Percentiles rank a stretch among this genome's conserved stretches.
Evolutionary conservation across 129 eudicot genomes (phyloP).

Genomic region (Deinandra increscens): DNA sequence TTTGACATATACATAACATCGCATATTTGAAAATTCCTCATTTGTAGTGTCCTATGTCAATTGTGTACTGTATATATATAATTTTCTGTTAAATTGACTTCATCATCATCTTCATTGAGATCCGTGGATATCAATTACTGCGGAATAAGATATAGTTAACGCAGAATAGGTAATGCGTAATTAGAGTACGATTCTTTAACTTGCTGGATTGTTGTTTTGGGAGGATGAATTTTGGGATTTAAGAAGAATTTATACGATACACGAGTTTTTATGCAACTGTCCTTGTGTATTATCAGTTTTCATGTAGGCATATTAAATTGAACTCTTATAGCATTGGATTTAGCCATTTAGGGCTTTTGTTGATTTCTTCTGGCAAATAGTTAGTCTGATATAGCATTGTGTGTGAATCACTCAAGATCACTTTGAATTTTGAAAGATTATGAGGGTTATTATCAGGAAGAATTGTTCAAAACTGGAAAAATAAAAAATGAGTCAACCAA

Average conservation of each 20-base stretch:
- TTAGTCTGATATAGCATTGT: background rate
- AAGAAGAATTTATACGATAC: conserved; percentile 7
- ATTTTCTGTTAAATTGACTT: background rate
- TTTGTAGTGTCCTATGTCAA: conserved; percentile 9
- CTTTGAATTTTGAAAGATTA: background rate
- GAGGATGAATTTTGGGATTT: conserved; percentile 22
- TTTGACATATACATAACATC: background rate
- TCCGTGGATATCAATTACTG: conserved; percentile 8
- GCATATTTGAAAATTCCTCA: too few species aligned
- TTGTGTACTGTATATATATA: background rate
- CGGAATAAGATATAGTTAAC: background rate
- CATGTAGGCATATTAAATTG: background rate
- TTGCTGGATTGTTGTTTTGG: conserved; percentile 5
- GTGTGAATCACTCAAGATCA: conserved; percentile 8
- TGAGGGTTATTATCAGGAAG: background rate
- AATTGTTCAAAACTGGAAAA: too few species aligned
- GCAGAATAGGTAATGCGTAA: conserved; percentile 21
- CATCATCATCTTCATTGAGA: conserved; percentile 23
- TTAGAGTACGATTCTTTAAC: conserved; percentile 1
- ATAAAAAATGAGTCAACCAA: background rate
- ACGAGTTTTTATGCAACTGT: conserved; percentile 2
- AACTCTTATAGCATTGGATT: conserved; percentile 18
- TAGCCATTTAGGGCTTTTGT: conserved; percentile 23
- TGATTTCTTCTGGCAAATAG: conserved; percentile 2
- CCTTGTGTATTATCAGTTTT: background rate